Evolutionary conservation across 495 filamentous ascomycete genomes (phyloP), one percentile per base, ranked within the genome.

Genomic region (Aspergillus funiculosus): DNA sequence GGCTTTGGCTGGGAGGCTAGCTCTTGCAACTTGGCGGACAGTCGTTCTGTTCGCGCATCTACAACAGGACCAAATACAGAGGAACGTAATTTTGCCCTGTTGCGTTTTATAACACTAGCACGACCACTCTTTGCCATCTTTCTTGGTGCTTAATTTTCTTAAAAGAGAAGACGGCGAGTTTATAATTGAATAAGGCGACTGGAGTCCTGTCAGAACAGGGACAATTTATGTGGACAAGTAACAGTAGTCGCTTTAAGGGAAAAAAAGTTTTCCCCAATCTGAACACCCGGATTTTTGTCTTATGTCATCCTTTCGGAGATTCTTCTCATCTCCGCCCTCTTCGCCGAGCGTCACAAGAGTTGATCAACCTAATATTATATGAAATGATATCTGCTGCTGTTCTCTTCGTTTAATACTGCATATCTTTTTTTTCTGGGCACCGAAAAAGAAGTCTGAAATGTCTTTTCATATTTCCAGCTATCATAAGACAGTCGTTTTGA

Each of bases 71-170:
- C 83, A 61, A 94, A 94, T 47, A 95, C 79, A 40, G 74, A 81
- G 43, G 75, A 70, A 63, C 89, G 87, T 34, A 95, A 73, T 43
- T 73, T 80, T 44, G 77, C 73, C 58, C 84, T 83, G 68, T 95
- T 91, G 52, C 76, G 69, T 73, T 95, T 94, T 52, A 74, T 77
- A 38, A 73, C 68, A 53, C 83, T 88, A 29, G 89, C 73, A 54
- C 89, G 75, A 35, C 82, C 66, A 58, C 85, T 82, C 56, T 92
- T 94, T 2, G 89, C 89, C 89, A 95, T 95, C 48, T 48, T 76
- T 30, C 2, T 26, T 30, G 9, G 11, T 24, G 6, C 20, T 19
- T 17, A n/a, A n/a, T 30, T 22, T 22, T 32, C 6, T n/a, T n/a
- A n/a, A n/a, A n/a, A n/a, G n/a, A n/a, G n/a, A n/a, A n/a, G n/a